These are phyloP conservation scores for Coelastrella sp. DNA, from an alignment of 139 green algal genomes.

Conservation along the genomic window DNA sequence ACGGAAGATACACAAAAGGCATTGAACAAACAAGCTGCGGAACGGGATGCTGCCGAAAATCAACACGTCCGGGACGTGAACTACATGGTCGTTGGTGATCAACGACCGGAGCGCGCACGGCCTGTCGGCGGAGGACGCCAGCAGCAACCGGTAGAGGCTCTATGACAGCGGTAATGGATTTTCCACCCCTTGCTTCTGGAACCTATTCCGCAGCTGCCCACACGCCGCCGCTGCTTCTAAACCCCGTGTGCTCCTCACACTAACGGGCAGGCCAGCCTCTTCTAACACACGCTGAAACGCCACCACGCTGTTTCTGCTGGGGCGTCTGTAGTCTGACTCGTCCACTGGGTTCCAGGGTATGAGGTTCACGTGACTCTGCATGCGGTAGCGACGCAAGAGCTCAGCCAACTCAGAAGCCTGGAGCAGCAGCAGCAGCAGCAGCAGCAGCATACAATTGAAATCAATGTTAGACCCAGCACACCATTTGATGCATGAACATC, in stretches of 20 bases:
- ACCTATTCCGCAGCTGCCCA: constrained; percentile 95
- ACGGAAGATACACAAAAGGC: too few species aligned
- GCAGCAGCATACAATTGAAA: too few species aligned
- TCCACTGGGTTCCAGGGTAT: constrained; percentile 98
- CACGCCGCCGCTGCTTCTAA: constrained; percentile 96
- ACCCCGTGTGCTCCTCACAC: constrained; percentile 80
- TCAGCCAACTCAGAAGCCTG: constrained; percentile 84
- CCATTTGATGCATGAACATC: too few species aligned
- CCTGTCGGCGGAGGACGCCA: neutral
- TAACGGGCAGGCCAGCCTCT: constrained; percentile 64
- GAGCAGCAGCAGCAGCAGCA: neutral
- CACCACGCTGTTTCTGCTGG: constrained; percentile 55
- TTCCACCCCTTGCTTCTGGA: constrained; percentile 88
- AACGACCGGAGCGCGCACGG: too few species aligned
- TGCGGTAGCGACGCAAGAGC: constrained; percentile 78
- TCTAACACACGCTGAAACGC: constrained; percentile 82
- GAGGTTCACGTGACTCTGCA: constrained; percentile 93
- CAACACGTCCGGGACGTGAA: too few species aligned
- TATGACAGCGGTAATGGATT: constrained; percentile 46
- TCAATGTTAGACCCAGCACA: too few species aligned
- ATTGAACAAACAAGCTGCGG: too few species aligned
- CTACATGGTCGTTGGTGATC: too few species aligned
- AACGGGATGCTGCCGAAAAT: too few species aligned
- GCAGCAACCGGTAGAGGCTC: neutral
- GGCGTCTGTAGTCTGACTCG: constrained; percentile 86